Conservation (phyloP, 345 rosid species). For the Eucalyptus regnans region DNA sequence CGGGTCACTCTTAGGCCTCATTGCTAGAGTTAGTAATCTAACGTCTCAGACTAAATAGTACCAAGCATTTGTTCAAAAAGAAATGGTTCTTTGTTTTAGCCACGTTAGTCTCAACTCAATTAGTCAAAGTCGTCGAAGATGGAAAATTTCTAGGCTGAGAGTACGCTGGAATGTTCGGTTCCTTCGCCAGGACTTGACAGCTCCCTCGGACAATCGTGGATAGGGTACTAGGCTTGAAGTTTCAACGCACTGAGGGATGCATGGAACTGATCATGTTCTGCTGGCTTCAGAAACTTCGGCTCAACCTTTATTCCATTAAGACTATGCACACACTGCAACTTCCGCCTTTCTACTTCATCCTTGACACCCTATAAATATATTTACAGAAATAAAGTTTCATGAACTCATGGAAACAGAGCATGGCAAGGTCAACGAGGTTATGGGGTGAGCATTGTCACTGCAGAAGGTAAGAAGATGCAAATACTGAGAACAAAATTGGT, state of each 20-base stretch:
- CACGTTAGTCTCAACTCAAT: not conserved
- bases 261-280: slow-evolving; percentile 54
- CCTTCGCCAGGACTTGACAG: not conserved
- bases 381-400: not conserved
- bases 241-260: slow-evolving; percentile 24
- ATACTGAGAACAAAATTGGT: not conserved
- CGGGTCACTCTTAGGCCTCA: not conserved
- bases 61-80: not conserved
- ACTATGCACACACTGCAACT: slow-evolving; percentile 12
- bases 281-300: slow-evolving; percentile 17
- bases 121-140: not conserved
- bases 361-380: slow-evolving; percentile 45
- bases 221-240: slow-evolving; percentile 9
- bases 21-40: not conserved
- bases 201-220: not conserved
- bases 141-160: not conserved
- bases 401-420: not conserved
- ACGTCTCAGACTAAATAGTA: not conserved
- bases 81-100: not conserved
- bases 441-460: not conserved
- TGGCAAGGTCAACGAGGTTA: not conserved
- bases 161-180: not conserved
- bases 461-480: not conserved
- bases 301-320: slow-evolving; percentile 8
- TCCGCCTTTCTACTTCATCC: slow-evolving; percentile 64